Evolutionary conservation across 106 monocot species (phyloP).

Genomic region (Acanthochlamys bracteata): DNA sequence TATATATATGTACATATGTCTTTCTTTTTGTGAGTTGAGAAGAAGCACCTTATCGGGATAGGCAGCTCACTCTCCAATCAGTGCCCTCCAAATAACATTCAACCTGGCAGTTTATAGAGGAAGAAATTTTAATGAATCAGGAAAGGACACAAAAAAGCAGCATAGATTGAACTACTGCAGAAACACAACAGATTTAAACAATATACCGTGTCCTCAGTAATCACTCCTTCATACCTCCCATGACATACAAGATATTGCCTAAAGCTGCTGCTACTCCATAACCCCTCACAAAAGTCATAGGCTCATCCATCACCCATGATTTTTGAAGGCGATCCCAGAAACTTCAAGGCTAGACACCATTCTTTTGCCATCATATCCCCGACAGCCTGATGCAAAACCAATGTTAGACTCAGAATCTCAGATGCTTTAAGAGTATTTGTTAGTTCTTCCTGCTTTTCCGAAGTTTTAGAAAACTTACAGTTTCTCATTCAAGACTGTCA

Average conservation of each 20-base stretch:
- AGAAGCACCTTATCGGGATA: slow-evolving; percentile 46
- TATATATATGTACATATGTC: too few relatives aligned
- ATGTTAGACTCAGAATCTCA: background rate
- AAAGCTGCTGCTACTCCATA: background rate
- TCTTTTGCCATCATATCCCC: background rate
- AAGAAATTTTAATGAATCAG: too few relatives aligned
- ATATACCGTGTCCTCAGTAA: background rate
- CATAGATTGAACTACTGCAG: too few relatives aligned
- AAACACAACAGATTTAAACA: too few relatives aligned
- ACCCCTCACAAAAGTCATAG: background rate
- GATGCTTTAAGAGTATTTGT: too few relatives aligned
- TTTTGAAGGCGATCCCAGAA: background rate
- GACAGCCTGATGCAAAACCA: background rate
- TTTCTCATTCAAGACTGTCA: slow-evolving; percentile 10
- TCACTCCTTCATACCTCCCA: background rate
- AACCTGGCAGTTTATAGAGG: too few relatives aligned
- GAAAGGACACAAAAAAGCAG: too few relatives aligned
- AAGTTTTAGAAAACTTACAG: background rate
- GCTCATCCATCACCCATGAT: background rate
- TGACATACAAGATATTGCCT: background rate
- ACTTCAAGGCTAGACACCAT: background rate
- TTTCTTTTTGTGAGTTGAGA: too few relatives aligned
- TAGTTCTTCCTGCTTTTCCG: background rate
- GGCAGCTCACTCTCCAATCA: slow-evolving; percentile 30
- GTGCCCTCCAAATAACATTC: slow-evolving; percentile 48